A percentile compares a stretch with the other conserved stretches of the same genome.
These are phyloP conservation scores for Penicillium canescens DNA, from an alignment of 495 filamentous ascomycete genomes.

Conservation along the genomic window DNA sequence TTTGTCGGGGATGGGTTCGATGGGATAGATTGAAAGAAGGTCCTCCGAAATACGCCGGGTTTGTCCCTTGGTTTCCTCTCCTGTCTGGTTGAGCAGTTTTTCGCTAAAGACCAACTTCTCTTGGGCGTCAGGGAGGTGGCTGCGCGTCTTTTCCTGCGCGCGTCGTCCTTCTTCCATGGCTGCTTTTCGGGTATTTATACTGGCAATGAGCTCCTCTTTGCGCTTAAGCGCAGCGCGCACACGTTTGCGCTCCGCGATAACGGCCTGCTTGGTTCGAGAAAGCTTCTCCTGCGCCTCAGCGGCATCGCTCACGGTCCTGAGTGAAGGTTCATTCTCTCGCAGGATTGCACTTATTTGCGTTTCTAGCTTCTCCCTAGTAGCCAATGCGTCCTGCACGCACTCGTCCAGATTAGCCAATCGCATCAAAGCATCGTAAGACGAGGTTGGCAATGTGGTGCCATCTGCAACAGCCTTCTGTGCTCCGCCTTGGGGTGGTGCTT, in stretches of 20 bases:
- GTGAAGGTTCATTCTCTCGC: slow-evolving; percentile 46
- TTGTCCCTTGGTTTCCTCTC: slow-evolving; percentile 71
- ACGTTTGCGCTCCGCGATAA: slow-evolving; percentile 62
- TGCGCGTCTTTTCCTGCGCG: slow-evolving; percentile 53
- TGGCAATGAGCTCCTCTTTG: slow-evolving; percentile 62
- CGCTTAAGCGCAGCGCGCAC: slow-evolving; percentile 61
- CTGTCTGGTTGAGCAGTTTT: slow-evolving; percentile 54
- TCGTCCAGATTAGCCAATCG: slow-evolving; percentile 84
- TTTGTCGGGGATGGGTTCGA: slow-evolving; percentile 61
- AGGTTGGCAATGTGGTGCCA: slow-evolving; percentile 53
- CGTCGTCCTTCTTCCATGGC: slow-evolving; percentile 65
- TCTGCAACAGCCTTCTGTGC: slow-evolving; percentile 30
- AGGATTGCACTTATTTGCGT: slow-evolving; percentile 77
- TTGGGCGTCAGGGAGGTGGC: slow-evolving; percentile 50
- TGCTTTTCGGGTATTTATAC: slow-evolving; percentile 62
- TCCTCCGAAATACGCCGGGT: slow-evolving; percentile 85
- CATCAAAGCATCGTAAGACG: slow-evolving; percentile 91
- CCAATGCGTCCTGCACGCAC: slow-evolving; percentile 87
- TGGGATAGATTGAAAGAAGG: slow-evolving; percentile 73
- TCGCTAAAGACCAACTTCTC: slow-evolving; percentile 58
- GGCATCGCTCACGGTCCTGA: slow-evolving; percentile 49
- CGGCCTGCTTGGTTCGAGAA: slow-evolving; percentile 56
- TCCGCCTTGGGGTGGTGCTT: slow-evolving; percentile 21
- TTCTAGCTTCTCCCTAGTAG: slow-evolving; percentile 71
- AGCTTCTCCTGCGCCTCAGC: slow-evolving; percentile 66